Evolutionary conservation across 1,139 yeast genomes (phyloP).

Genomic region (Candida tetrigidarum): DNA sequence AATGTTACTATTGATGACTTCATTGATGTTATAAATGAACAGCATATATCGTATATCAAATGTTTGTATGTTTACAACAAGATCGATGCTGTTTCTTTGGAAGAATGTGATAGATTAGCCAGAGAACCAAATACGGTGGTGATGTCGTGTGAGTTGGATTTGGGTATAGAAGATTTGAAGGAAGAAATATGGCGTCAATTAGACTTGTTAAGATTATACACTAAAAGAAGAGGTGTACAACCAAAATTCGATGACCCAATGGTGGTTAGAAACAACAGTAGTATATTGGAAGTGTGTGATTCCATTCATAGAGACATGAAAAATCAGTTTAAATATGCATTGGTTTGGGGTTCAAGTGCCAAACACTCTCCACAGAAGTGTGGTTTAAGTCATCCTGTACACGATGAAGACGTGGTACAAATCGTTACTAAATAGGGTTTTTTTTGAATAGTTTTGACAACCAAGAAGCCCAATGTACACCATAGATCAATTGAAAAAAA

Average conservation of each 20-base stretch:
- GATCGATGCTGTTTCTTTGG: slow-evolving; percentile 92
- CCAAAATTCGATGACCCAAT: slow-evolving; percentile 90
- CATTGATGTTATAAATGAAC: slow-evolving; percentile 88
- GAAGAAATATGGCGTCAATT: slow-evolving; percentile 94
- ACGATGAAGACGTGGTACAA: slow-evolving; percentile 95
- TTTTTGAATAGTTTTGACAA: too few relatives aligned
- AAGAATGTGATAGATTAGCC: slow-evolving; percentile 91
- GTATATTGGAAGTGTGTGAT: slow-evolving; percentile 88
- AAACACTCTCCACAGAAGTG: slow-evolving; percentile 97
- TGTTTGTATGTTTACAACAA: slow-evolving; percentile 95
- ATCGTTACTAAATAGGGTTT: slow-evolving; percentile 79
- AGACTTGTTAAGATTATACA: slow-evolving; percentile 77
- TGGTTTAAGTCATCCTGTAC: slow-evolving; percentile 80
- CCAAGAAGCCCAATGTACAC: not conserved
- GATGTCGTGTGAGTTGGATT: slow-evolving; percentile 86
- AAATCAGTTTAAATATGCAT: slow-evolving; percentile 87
- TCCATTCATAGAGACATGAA: slow-evolving; percentile 92
- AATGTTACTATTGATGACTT: slow-evolving; percentile 91
- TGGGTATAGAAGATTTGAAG: slow-evolving; percentile 85
- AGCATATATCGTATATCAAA: slow-evolving; percentile 84
- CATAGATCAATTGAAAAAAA: not conserved
- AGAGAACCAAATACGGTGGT: slow-evolving; percentile 92
- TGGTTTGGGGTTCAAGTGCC: slow-evolving; percentile 96
- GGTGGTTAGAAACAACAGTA: slow-evolving; percentile 81
- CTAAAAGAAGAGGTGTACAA: slow-evolving; percentile 77